Evolutionary conservation across 2,329 filamentous ascomycete genomes (phyloP).

Genomic region (Daldinia eschscholtzii): DNA sequence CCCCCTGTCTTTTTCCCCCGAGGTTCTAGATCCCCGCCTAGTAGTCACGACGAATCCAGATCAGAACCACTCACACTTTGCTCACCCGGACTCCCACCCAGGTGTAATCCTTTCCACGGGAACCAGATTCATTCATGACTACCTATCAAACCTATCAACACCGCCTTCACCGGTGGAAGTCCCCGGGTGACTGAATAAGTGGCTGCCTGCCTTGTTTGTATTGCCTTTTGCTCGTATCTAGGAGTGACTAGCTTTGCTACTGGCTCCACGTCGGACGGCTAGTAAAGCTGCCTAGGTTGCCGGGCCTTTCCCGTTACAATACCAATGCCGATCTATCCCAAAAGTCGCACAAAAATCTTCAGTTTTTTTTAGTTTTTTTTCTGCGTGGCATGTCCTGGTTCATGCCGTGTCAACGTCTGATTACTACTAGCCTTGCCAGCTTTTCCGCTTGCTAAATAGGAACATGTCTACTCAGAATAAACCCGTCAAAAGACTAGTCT

Average conservation of each 20-base stretch:
- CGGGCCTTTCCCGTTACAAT: slow-evolving; percentile 7
- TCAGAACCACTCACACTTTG: slow-evolving; percentile 25
- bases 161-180: slow-evolving; percentile 29
- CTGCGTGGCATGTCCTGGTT: slow-evolving; percentile 16
- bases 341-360: slow-evolving; percentile 1
- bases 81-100: slow-evolving; percentile 29
- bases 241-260: slow-evolving; percentile 13
- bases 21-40: slow-evolving; percentile 36
- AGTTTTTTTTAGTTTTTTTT: neutral
- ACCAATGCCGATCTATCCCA: slow-evolving; percentile 19
- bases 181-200: slow-evolving; percentile 17
- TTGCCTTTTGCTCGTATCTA: slow-evolving; percentile 23
- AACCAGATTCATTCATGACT: slow-evolving; percentile 31
- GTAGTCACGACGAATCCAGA: slow-evolving; percentile 30
- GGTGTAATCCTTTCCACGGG: slow-evolving; percentile 24
- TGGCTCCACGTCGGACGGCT: slow-evolving; percentile 19
- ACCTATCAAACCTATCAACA: slow-evolving; percentile 10
- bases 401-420: slow-evolving; percentile 16
- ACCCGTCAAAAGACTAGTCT: slow-evolving; percentile 6
- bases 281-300: slow-evolving; percentile 27
- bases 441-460: neutral
- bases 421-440: slow-evolving; percentile 20
- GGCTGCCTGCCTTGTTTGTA: slow-evolving; percentile 16
- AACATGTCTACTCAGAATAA: slow-evolving; percentile 1
- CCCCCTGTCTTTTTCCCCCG: slow-evolving; percentile 24